A percentile compares a stretch with the other conserved stretches of the same genome.
These are phyloP conservation scores for Cokeromyces recurvatus DNA, from an alignment of 371 early-diverging fungal genomes.

Conservation along the genomic window DNA sequence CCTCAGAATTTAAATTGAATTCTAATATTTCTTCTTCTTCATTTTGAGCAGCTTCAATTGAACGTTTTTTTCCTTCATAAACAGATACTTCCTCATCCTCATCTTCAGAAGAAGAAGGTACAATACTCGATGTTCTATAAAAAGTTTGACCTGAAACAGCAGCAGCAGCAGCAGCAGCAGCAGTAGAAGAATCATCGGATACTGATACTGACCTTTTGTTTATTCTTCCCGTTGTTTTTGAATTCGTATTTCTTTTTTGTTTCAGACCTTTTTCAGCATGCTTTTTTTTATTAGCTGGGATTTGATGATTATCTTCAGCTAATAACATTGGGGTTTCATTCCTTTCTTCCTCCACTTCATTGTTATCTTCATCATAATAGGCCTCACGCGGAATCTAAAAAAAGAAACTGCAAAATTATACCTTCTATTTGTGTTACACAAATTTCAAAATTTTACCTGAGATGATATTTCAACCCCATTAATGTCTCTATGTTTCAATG, in stretches of 20 bases:
- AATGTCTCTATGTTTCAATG: slow-evolving; percentile 72
- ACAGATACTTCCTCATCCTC: slow-evolving; percentile 2
- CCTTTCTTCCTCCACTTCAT: slow-evolving; percentile 12
- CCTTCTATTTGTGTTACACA: not conserved
- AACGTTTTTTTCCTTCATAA: not conserved
- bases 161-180: not conserved
- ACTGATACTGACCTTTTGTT: too few relatives aligned
- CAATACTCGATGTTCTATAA: slow-evolving; percentile 11
- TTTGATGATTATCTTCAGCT: not conserved
- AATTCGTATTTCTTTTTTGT: too few relatives aligned
- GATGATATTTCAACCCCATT: slow-evolving; percentile 69
- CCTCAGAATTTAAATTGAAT: not conserved
- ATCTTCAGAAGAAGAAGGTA: slow-evolving; percentile 14
- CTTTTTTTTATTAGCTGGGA: not conserved
- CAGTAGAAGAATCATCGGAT: too few relatives aligned
- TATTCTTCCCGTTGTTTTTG: too few relatives aligned
- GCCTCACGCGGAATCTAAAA: slow-evolving; percentile 20
- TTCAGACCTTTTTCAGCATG: too few relatives aligned
- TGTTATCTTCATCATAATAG: slow-evolving; percentile 15
- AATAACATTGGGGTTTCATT: too few relatives aligned
- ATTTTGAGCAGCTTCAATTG: not conserved
- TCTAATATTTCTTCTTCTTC: slow-evolving; percentile 10
- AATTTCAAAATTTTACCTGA: slow-evolving; percentile 40
- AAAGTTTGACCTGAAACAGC: not conserved
- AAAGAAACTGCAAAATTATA: not conserved